A percentile compares a stretch with the other conserved stretches of the same genome.
These are phyloP conservation scores for Boletus edulis DNA, from an alignment of 768 basidiomycete species.

Conservation along the genomic window DNA sequence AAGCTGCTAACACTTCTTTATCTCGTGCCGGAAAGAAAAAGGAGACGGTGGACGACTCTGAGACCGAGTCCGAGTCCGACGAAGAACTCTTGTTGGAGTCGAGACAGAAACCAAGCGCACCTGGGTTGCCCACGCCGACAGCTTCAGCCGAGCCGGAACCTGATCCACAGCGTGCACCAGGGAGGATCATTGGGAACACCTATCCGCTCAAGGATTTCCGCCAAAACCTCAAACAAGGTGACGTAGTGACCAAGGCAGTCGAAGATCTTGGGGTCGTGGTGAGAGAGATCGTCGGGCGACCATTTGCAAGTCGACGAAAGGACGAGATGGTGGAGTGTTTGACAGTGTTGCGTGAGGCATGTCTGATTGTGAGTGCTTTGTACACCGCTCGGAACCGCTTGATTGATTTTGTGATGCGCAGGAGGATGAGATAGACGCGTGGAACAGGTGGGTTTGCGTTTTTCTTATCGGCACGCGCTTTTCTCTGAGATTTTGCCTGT, in stretches of 20 bases:
- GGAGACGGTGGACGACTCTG: slow-evolving; percentile 38
- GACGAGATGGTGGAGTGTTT: slow-evolving; percentile 76
- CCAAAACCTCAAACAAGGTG: slow-evolving; percentile 66
- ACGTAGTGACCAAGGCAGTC: slow-evolving; percentile 82
- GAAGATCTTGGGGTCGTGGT: slow-evolving; percentile 75
- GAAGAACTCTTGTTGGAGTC: slow-evolving; percentile 23
- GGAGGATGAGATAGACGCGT: slow-evolving; percentile 82
- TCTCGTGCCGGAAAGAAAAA: slow-evolving; percentile 17
- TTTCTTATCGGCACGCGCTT: not conserved
- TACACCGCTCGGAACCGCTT: not conserved
- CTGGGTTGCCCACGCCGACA: slow-evolving; percentile 50
- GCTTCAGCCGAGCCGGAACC: slow-evolving; percentile 44
- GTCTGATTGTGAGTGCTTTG: slow-evolving; percentile 49
- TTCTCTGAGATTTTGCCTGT: not conserved
- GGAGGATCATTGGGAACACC: slow-evolving; percentile 73
- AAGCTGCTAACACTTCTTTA: not conserved
- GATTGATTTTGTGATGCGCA: slow-evolving; percentile 24
- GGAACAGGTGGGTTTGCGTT: slow-evolving; percentile 61
- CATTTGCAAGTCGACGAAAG: slow-evolving; percentile 67
- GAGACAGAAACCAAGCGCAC: slow-evolving; percentile 10
- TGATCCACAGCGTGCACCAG: slow-evolving; percentile 57
- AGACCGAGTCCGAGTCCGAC: slow-evolving; percentile 54
- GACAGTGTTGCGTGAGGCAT: slow-evolving; percentile 60
- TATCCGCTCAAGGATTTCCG: slow-evolving; percentile 77
- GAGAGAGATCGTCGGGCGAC: slow-evolving; percentile 62